Conservation (phyloP, 1,284 basidiomycete genomes). For the Apiotrichum gracile region DNA sequence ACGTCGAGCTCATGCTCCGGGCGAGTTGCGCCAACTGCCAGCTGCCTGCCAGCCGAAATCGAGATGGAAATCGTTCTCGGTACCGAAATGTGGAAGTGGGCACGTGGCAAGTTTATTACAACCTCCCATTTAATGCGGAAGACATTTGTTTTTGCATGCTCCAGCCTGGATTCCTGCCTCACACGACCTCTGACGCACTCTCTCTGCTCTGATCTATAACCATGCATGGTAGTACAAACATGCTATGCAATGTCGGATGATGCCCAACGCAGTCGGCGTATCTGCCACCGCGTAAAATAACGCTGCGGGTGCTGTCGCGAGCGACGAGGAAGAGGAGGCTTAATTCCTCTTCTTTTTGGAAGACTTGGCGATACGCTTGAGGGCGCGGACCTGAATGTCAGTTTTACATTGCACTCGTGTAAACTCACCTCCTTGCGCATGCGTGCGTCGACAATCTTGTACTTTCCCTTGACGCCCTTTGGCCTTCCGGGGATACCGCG, state of each 20-base stretch:
- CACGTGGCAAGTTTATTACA: not conserved
- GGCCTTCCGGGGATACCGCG: slow-evolving; percentile 88
- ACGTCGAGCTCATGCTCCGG: not conserved
- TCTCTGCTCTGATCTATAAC: slow-evolving; percentile 1
- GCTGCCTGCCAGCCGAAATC: not conserved
- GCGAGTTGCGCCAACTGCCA: no score
- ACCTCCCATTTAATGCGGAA: not conserved
- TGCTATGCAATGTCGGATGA: not conserved
- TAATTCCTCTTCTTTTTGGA: slow-evolving; percentile 30
- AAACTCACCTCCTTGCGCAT: slow-evolving; percentile 44
- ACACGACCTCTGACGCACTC: not conserved
- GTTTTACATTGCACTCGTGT: not conserved
- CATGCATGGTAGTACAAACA: slow-evolving; percentile 14
- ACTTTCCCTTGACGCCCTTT: slow-evolving; percentile 89
- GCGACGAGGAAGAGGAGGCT: not conserved
- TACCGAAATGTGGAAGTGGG: no score
- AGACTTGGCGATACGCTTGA: slow-evolving; percentile 40
- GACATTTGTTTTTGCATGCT: not conserved
- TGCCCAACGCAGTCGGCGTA: not conserved
- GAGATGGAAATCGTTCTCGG: not conserved
- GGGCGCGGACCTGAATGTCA: slow-evolving; percentile 25
- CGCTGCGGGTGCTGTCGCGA: no score
- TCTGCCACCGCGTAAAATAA: not conserved
- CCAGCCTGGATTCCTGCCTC: not conserved
- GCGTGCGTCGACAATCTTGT: slow-evolving; percentile 75